Percentiles rank a stretch among this genome's conserved stretches.
These are phyloP conservation scores for Scheffersomyces lignosus DNA, from an alignment of 805 yeast genomes.

Conservation along the genomic window DNA sequence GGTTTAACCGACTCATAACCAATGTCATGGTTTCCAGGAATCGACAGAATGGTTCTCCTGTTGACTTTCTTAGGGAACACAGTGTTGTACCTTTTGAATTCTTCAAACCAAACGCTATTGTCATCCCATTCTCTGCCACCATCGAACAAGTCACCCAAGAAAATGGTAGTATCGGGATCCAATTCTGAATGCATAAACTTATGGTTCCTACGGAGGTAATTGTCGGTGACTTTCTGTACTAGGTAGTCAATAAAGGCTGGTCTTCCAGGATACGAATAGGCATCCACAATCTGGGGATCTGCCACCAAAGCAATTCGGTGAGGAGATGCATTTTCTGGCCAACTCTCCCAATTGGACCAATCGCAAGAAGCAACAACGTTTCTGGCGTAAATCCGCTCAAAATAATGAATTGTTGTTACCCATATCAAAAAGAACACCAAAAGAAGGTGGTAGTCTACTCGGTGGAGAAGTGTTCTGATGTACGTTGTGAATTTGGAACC, in stretches of 20 bases:
- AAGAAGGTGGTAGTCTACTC: too few relatives aligned
- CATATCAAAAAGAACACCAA: constrained; percentile 17
- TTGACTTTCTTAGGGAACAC: constrained; percentile 62
- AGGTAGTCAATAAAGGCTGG: constrained; percentile 50
- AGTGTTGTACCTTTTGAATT: constrained; percentile 62
- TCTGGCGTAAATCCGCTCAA: constrained; percentile 31
- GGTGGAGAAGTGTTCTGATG: too few relatives aligned
- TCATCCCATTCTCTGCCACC: constrained; percentile 90
- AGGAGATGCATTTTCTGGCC: constrained; percentile 41
- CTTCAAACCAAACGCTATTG: constrained; percentile 65
- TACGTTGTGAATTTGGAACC: too few relatives aligned
- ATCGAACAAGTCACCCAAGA: constrained; percentile 90
- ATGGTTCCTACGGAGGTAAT: constrained; percentile 78
- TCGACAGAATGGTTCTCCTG: constrained; percentile 34
- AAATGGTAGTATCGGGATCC: constrained; percentile 74
- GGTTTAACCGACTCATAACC: constrained; percentile 81
- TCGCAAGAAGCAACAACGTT: constrained; percentile 25
- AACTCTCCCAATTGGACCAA: constrained; percentile 70
- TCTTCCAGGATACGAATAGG: constrained; percentile 78
- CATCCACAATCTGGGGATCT: constrained; percentile 94
- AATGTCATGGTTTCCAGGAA: constrained; percentile 95
- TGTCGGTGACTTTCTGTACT: constrained; percentile 68
- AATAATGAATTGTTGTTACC: constrained; percentile 28
- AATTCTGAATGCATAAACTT: constrained; percentile 54
- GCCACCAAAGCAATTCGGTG: constrained; percentile 66